These are phyloP conservation scores for Paecilomyces sp. DNA, from an alignment of 2,329 filamentous ascomycete species.

Conservation along the genomic window DNA sequence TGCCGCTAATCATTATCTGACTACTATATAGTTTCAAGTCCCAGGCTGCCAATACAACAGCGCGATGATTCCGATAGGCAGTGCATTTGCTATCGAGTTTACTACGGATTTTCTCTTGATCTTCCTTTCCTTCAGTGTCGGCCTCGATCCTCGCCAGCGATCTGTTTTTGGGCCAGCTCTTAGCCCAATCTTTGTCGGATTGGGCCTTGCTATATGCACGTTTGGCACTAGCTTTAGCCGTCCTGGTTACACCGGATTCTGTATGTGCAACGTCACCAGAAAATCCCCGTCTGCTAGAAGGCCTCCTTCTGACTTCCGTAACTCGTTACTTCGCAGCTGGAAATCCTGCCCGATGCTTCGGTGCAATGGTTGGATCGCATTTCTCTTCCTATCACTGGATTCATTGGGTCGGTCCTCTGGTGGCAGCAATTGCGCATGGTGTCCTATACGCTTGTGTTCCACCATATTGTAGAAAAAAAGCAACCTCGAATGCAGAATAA, in stretches of 20 bases:
- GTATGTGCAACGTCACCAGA: constrained; percentile 2
- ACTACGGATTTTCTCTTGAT: constrained; percentile 40
- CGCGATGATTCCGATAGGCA: constrained; percentile 24
- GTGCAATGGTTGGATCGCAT: constrained; percentile 32
- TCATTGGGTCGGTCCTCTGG: constrained; percentile 18
- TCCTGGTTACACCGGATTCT: constrained; percentile 37
- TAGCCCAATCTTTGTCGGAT: constrained; percentile 43
- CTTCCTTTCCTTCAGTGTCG: constrained; percentile 46
- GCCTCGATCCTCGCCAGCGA: constrained; percentile 47
- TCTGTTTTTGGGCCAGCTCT: constrained; percentile 44
- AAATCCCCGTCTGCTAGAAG: too few relatives aligned
- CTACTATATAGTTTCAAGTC: too few relatives aligned
- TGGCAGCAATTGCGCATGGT: too few relatives aligned
- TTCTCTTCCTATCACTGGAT: constrained; percentile 32
- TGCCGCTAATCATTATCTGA: too few relatives aligned
- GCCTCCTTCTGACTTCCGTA: constrained; percentile 3
- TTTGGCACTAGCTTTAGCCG: constrained; percentile 33
- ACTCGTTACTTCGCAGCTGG: constrained; percentile 17
- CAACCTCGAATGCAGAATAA: too few relatives aligned
- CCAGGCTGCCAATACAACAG: too few relatives aligned
- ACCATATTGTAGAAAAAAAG: too few relatives aligned
- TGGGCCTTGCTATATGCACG: constrained; percentile 28
- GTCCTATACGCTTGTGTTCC: too few relatives aligned
- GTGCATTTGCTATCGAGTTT: constrained; percentile 44
- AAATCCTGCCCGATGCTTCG: constrained; percentile 43